Conservation (phyloP, 805 yeast species). For the Monosporozyma unispora region DNA sequence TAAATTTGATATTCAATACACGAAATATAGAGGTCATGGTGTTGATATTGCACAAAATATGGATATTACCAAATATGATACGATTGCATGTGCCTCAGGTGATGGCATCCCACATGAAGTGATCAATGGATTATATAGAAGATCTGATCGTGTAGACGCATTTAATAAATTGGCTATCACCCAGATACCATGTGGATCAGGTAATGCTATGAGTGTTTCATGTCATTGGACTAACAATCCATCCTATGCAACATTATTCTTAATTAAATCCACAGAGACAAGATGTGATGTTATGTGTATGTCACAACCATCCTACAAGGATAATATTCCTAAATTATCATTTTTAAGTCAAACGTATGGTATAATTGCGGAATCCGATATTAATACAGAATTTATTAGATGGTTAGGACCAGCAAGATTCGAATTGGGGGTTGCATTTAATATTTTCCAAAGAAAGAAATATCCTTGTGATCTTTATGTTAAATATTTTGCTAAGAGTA, state of each 20-base stretch:
- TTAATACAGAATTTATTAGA: conserved; percentile 83
- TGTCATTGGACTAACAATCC: conserved; percentile 69
- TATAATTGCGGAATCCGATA: conserved; percentile 84
- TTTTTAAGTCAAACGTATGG: conserved; percentile 87
- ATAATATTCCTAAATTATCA: conserved; percentile 44
- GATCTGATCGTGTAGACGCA: conserved; percentile 56
- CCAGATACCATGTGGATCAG: conserved; percentile 93
- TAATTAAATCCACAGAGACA: conserved; percentile 60
- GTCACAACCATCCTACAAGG: conserved; percentile 39
- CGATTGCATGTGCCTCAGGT: conserved; percentile 86
- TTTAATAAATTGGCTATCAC: conserved; percentile 60
- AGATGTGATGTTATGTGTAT: conserved; percentile 78
- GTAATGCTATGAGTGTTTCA: conserved; percentile 83
- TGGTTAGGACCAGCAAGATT: conserved; percentile 83
- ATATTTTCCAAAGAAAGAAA: conserved; percentile 45
- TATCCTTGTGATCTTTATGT: conserved; percentile 82
- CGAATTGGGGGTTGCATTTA: conserved; percentile 67
- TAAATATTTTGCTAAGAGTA: conserved; percentile 49
- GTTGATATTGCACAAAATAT: conserved; percentile 52
- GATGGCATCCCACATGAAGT: conserved; percentile 97
- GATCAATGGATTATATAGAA: conserved; percentile 69
- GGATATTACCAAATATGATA: conserved; percentile 53
- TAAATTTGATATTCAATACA: conserved; percentile 45
- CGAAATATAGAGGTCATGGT: conserved; percentile 69
- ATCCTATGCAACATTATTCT: conserved; percentile 55